Base-by-base conservation (phyloP, 2,329 filamentous ascomycete species). In the Neonectria punicea region DNA sequence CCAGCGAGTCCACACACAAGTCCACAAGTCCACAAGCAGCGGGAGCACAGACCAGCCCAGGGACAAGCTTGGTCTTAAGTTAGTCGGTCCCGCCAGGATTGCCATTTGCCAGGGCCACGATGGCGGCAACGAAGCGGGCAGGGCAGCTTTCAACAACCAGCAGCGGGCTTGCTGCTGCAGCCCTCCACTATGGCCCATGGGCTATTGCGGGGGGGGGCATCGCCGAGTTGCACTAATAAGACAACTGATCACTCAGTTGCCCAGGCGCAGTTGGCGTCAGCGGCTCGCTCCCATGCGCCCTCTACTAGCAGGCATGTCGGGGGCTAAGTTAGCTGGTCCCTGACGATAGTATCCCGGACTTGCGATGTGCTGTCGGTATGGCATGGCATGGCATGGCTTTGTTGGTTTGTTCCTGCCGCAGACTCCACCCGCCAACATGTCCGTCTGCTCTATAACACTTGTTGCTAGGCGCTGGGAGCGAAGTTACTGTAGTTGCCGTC, bases 221-320 rank as follows among this genome's bases (percentile, higher is more conserved):
- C 28, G 25, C 18, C 49, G 30, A 51, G 55, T n/a, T 53, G 46
- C 58, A 57, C 64, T 67, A 60, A 63, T 61, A 55, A 55, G 55
- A 61, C 64, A 43, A 62, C 50, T 47, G 54, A 53, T 55, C 39
- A 44, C 44, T 50, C 43, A 63, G 53, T 53, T 63, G 49, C 51
- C 28, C 49, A 39, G 55, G 34, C 59, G 60, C 49, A 39, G 53
- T 58, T 61, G 56, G 59, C 59, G 53, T 63, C 56, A 53, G 58
- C 68, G 69, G 58, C 69, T 69, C 63, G 58, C 69, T 69, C 63
- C 58, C 51, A 22, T 34, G 25, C 7, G 11, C 25, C 49, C 49
- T 11, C 53, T 56, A 41, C 44, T 28, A 16, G 25, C 25, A 25
- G 51, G 32, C 25, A 36, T 39, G 39, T 54, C 51, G 60, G 60